Evolutionary conservation across 768 basidiomycete genomes (phyloP), one percentile per base, ranked within the genome.

Genomic region (Xerocomellus dryophilus): DNA sequence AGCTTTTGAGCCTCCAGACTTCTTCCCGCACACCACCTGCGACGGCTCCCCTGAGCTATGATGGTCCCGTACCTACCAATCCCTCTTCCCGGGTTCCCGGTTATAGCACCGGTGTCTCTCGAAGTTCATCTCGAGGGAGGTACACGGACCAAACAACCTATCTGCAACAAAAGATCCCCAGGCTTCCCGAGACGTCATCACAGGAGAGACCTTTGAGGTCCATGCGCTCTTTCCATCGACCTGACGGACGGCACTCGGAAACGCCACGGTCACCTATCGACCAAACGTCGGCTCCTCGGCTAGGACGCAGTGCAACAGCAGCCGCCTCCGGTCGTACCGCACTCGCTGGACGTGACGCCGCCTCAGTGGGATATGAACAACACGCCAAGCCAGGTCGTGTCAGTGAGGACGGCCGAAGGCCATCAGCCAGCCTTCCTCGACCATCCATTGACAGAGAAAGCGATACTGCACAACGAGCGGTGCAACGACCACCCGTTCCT

Each of bases 191-290:
- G 18, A 35, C 41, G 9, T 20, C 59, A 38, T 41, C 65, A 9
- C 67, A 64, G 31, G 63, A 66, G 14, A 61, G 58, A 48, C 42
- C 67, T 4, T 59, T 88, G 27, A 79, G 78, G 18, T 70, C 78
- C 20, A 73, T 72, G 76, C 78, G 82, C 17, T 88, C 88, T 8
- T 85, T 90, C 73, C 85, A 82, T 61, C 80, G 77, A 32, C 66
- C 75, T 10, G 69, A 76, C 43, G 62, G 68, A 43, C 67, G 72
- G 32, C 54, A 70, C 15, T 50, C 63, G 2, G 77, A 78, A 36
- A 52, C 66, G n/a, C 64, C 65, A 20, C 71, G 75, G 9, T 47
- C 73, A 23, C 71, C 74, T 27, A 40, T 44, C 4, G 74, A 75
- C 39, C 54, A 57, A 50, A 45, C 44, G 14, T 54, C 64, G 9